Evolutionary conservation across 2,329 filamentous ascomycete genomes (phyloP).

Genomic region (Daldinia sp.): DNA sequence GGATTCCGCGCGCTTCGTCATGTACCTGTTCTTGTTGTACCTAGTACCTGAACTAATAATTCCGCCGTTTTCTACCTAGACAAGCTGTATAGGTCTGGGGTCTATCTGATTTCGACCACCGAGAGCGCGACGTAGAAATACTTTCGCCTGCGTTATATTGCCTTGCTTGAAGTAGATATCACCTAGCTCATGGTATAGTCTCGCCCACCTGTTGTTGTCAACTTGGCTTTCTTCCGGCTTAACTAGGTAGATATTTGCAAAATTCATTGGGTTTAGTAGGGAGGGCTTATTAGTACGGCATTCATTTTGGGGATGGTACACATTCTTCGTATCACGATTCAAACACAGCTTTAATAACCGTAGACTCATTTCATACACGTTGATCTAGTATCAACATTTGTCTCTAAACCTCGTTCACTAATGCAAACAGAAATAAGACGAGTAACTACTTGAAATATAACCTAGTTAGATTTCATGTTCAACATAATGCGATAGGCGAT

Average conservation of each 20-base stretch:
- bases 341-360: background rate
- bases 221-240: slow-evolving; percentile 15
- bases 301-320: no score
- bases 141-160: slow-evolving; percentile 33
- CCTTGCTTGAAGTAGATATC: slow-evolving; percentile 35
- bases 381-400: background rate
- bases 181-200: slow-evolving; percentile 45
- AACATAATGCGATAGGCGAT: background rate
- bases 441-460: background rate
- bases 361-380: background rate
- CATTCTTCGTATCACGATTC: no score
- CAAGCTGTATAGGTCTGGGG: slow-evolving; percentile 22
- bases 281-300: background rate
- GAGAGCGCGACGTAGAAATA: slow-evolving; percentile 39
- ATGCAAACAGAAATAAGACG: background rate
- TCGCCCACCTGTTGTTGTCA: slow-evolving; percentile 33
- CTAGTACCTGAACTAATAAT: slow-evolving; percentile 39
- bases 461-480: background rate
- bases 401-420: background rate
- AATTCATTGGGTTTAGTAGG: no score
- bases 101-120: slow-evolving; percentile 34
- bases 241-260: no score
- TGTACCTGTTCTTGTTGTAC: slow-evolving; percentile 34
- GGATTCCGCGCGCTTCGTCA: slow-evolving; percentile 43
- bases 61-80: slow-evolving; percentile 41